Percentiles rank a stretch among this genome's conserved stretches.
phyloP scores from a whole-genome alignment of 2,329 filamentous ascomycete species.

The Cylindrodendrum hubeiense region DNA sequence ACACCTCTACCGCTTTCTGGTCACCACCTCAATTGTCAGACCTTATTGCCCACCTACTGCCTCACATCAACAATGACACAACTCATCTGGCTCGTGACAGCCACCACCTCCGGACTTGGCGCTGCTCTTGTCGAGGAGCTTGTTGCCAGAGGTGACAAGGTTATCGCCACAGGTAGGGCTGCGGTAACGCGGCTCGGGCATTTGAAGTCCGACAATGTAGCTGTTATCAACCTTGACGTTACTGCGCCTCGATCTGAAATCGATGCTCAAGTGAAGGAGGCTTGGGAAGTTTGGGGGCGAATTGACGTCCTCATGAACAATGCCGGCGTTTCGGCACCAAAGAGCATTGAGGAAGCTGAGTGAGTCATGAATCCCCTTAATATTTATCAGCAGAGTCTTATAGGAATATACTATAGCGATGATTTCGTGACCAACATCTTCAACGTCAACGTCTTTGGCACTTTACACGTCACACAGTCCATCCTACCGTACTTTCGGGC shows the following conservation, averaged over 20 bases:
- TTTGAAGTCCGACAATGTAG: constrained; percentile 40
- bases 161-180: constrained; percentile 47
- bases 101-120: constrained; percentile 49
- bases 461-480: constrained; percentile 42
- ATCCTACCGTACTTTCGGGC: constrained; percentile 45
- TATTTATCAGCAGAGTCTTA: not conserved
- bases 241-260: constrained; percentile 34
- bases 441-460: constrained; percentile 46
- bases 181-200: constrained; percentile 40
- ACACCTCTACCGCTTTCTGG: too few species aligned
- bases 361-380: constrained; percentile 29
- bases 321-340: constrained; percentile 46
- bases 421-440: constrained; percentile 42
- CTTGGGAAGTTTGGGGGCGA: constrained; percentile 47
- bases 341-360: constrained; percentile 48
- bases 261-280: constrained; percentile 36
- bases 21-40: too few species aligned
- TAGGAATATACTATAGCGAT: constrained; percentile 31
- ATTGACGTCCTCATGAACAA: constrained; percentile 52
- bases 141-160: constrained; percentile 44
- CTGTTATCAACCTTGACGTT: constrained; percentile 49
- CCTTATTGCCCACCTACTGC: too few species aligned
- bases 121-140: constrained; percentile 38
- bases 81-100: constrained; percentile 51
- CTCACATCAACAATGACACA: constrained; percentile 2